Percentiles rank a stretch among this genome's conserved stretches.
Conservation (phyloP, 192 early-diverging fungal species). For the Umbelopsis vinacea region DNA sequence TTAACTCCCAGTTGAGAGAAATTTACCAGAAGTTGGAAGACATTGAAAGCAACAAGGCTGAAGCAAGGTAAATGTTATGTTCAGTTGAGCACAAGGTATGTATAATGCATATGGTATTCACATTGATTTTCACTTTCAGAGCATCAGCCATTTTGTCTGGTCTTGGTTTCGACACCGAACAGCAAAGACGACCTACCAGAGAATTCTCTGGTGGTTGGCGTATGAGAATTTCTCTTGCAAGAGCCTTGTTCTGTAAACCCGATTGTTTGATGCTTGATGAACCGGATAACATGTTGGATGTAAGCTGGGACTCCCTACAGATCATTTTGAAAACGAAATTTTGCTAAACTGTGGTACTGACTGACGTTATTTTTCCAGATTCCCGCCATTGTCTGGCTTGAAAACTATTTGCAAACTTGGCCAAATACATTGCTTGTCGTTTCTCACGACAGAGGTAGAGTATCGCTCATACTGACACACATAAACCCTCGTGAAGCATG, state of each 20-base stretch:
- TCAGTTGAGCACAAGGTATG: too few relatives aligned
- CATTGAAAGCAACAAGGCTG: slow-evolving; percentile 97
- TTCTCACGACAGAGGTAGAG: slow-evolving; percentile 90
- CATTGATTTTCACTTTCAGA: slow-evolving; percentile 37
- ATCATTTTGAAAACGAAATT: not conserved
- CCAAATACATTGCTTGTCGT: slow-evolving; percentile 92
- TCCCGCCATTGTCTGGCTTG: slow-evolving; percentile 98
- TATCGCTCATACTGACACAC: not conserved
- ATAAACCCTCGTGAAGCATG: not conserved
- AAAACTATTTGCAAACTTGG: slow-evolving; percentile 92
- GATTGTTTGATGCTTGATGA: slow-evolving; percentile 91
- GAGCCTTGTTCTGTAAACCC: slow-evolving; percentile 96
- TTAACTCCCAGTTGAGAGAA: slow-evolving; percentile 71
- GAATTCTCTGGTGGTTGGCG: slow-evolving; percentile 99
- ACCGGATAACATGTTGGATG: slow-evolving; percentile 89
- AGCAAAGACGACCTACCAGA: slow-evolving; percentile 85
- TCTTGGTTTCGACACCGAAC: slow-evolving; percentile 84
- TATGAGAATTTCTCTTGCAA: slow-evolving; percentile 96
- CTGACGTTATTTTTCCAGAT: slow-evolving; percentile 48
- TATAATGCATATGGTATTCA: too few relatives aligned
- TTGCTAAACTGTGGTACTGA: not conserved
- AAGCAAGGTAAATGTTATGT: slow-evolving; percentile 64
- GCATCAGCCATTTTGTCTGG: slow-evolving; percentile 96
- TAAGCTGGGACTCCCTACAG: slow-evolving; percentile 6
- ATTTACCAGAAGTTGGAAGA: slow-evolving; percentile 87